Conservation (phyloP, 2,329 filamentous ascomycete species). For the Plenodomus tracheiphilus region DNA sequence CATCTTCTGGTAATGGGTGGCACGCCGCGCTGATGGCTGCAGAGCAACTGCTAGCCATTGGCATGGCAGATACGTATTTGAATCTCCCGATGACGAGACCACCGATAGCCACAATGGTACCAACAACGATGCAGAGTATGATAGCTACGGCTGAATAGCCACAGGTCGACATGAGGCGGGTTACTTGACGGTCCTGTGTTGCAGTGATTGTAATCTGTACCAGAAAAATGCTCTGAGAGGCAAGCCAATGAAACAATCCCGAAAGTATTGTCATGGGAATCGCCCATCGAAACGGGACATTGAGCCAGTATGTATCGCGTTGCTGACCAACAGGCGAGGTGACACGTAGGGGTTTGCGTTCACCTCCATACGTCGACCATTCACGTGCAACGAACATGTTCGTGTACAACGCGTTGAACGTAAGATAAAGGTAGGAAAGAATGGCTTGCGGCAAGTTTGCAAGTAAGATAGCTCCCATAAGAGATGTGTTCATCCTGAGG, state of each 20-base stretch:
- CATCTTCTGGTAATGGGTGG: constrained; percentile 21
- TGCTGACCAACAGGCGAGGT: constrained; percentile 42
- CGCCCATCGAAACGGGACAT: constrained; percentile 45
- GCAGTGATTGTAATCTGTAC: constrained; percentile 27
- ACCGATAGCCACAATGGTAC: constrained; percentile 9
- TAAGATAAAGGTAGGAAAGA: constrained; percentile 52
- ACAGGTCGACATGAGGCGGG: constrained; percentile 7
- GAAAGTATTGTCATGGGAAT: constrained; percentile 42
- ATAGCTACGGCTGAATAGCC: constrained; percentile 14
- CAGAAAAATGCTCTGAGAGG: constrained; percentile 50
- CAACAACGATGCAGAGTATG: constrained; percentile 13
- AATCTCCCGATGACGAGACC: constrained; percentile 13
- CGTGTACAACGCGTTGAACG: constrained; percentile 53
- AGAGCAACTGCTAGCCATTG: constrained; percentile 31
- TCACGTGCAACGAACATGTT: constrained; percentile 54
- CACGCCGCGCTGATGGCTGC: constrained; percentile 42
- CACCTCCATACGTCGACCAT: constrained; percentile 47
- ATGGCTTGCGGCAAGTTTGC: constrained; percentile 54
- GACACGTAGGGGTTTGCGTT: constrained; percentile 45
- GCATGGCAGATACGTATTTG: constrained; percentile 27
- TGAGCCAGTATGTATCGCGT: constrained; percentile 48
- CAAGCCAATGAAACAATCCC: constrained; percentile 48
- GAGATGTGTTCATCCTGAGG: constrained; percentile 2
- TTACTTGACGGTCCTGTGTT: not conserved
- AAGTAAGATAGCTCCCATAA: constrained; percentile 34